phyloP scores from a whole-genome alignment of 768 basidiomycete genomes.

The Suillus ampliporus region DNA sequence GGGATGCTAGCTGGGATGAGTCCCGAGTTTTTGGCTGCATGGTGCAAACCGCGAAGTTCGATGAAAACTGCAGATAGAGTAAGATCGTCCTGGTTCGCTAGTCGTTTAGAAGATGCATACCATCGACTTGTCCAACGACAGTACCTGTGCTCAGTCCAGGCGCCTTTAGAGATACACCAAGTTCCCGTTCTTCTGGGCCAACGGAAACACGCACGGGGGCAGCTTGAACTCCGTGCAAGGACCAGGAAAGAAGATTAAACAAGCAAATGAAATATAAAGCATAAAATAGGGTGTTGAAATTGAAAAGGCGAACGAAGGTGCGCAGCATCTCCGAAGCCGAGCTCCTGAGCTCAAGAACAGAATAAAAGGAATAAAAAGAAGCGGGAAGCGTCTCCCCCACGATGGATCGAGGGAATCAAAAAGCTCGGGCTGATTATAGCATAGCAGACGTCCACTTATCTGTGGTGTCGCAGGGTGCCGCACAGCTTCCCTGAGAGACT shows the following conservation, averaged over 20 bases:
- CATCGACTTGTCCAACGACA: neutral
- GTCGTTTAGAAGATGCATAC: neutral
- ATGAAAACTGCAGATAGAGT: neutral
- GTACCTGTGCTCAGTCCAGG: too few relatives aligned
- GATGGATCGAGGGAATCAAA: neutral
- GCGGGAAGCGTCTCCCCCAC: neutral
- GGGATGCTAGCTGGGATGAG: neutral
- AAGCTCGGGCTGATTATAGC: neutral
- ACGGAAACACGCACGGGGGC: neutral
- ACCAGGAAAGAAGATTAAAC: neutral
- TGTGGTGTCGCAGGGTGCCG: constrained; percentile 7
- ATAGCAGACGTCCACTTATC: neutral
- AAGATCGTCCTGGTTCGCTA: neutral
- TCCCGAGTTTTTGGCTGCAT: neutral
- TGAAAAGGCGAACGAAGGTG: constrained; percentile 13
- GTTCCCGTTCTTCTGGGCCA: neutral
- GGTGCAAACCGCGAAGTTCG: neutral
- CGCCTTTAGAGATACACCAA: neutral
- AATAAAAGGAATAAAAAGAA: neutral
- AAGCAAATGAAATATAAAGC: constrained; percentile 1
- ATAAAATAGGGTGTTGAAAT: neutral
- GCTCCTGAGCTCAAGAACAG: constrained; percentile 18
- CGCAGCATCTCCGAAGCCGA: constrained; percentile 20
- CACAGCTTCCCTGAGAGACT: constrained; percentile 10
- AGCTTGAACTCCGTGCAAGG: constrained; percentile 6